These are phyloP conservation scores for Alternaria triticina DNA, from an alignment of 2,329 filamentous ascomycete species.

Conservation along the genomic window DNA sequence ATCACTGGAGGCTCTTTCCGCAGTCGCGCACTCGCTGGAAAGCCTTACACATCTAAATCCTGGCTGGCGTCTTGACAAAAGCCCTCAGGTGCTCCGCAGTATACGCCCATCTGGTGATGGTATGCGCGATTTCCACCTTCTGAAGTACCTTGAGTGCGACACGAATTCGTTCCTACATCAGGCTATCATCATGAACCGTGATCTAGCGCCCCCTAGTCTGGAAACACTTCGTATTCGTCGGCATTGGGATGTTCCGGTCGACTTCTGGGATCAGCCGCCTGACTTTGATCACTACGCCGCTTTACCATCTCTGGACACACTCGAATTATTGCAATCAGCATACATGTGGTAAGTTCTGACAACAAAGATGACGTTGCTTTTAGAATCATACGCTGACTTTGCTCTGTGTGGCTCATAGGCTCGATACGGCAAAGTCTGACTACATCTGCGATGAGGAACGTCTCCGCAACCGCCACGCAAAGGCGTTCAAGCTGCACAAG, in stretches of 20 bases:
- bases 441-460: slow-evolving; percentile 35
- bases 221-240: slow-evolving; percentile 35
- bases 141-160: slow-evolving; percentile 40
- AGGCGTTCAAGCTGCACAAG: slow-evolving; percentile 33
- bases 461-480: slow-evolving; percentile 35
- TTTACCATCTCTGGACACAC: slow-evolving; percentile 31
- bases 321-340: slow-evolving; percentile 38
- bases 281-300: slow-evolving; percentile 30
- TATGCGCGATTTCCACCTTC: slow-evolving; percentile 38
- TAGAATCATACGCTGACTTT: background rate
- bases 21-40: slow-evolving; percentile 42
- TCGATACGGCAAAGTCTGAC: slow-evolving; percentile 9
- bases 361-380: background rate
- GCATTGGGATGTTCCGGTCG: slow-evolving; percentile 21
- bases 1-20: slow-evolving; percentile 32
- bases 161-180: slow-evolving; percentile 40
- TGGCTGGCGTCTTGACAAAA: slow-evolving; percentile 20
- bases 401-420: background rate
- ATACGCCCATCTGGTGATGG: slow-evolving; percentile 31
- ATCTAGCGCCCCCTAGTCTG: slow-evolving; percentile 38
- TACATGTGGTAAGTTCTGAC: slow-evolving; percentile 9
- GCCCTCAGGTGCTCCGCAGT: slow-evolving; percentile 20
- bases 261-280: slow-evolving; percentile 40
- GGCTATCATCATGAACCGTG: slow-evolving; percentile 31
- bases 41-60: slow-evolving; percentile 37